phyloP scores from a whole-genome alignment of 768 basidiomycete species.

The Pleurotus sapidus region DNA sequence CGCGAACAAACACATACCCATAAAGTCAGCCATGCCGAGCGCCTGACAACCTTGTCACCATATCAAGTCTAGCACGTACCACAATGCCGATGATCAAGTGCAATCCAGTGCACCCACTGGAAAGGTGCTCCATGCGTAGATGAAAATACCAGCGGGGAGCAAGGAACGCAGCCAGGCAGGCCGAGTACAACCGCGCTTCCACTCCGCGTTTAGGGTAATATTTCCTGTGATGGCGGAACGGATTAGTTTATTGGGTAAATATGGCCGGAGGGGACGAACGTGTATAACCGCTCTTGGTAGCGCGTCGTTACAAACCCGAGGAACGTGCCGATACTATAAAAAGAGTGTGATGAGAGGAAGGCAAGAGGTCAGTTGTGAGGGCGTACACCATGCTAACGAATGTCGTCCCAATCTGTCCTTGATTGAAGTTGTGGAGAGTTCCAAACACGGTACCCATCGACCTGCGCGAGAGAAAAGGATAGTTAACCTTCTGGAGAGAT shows the following conservation, averaged over 20 bases:
- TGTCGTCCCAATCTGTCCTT: slow-evolving; percentile 46
- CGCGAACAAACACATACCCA: too few species aligned
- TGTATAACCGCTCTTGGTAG: slow-evolving; percentile 44
- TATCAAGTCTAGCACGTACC: slow-evolving; percentile 15
- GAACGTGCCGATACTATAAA: slow-evolving; percentile 38
- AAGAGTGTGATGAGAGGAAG: not conserved
- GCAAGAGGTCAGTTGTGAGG: not conserved
- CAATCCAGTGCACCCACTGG: slow-evolving; percentile 55
- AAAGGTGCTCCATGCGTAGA: slow-evolving; percentile 65
- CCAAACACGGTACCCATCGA: slow-evolving; percentile 49
- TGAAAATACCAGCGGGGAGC: slow-evolving; percentile 57
- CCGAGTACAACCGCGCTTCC: slow-evolving; percentile 54
- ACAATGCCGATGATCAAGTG: slow-evolving; percentile 46
- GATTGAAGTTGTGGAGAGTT: slow-evolving; percentile 46
- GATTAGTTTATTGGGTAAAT: not conserved
- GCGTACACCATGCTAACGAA: slow-evolving; percentile 45
- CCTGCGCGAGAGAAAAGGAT: slow-evolving; percentile 19
- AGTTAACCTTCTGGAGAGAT: not conserved
- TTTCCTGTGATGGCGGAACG: slow-evolving; percentile 15
- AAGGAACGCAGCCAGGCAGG: slow-evolving; percentile 43
- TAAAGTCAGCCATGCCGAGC: too few species aligned
- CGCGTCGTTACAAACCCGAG: slow-evolving; percentile 42
- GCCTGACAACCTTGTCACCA: too few species aligned
- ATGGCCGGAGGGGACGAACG: slow-evolving; percentile 23
- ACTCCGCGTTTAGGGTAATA: slow-evolving; percentile 22